Percentiles rank a stretch among this genome's conserved stretches.
Conservation (phyloP, 164 flowering plant species). For the Tetrastigma voinierianum region DNA sequence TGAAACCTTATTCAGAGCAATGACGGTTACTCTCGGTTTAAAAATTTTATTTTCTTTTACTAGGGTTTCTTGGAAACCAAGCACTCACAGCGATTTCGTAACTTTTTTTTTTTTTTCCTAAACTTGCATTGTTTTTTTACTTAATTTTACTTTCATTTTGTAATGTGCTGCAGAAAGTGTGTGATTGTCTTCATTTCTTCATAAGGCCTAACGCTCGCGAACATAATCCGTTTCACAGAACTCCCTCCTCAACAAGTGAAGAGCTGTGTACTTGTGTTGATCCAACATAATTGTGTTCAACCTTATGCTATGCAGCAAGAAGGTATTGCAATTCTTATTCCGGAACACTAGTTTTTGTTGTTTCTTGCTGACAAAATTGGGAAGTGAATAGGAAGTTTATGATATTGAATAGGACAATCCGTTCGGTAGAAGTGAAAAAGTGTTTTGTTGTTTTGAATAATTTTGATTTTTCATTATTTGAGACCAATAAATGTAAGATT, state of each 20-base stretch:
- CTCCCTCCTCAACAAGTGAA: slow-evolving; percentile 44
- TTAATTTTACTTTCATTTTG: background rate
- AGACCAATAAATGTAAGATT: too few relatives aligned
- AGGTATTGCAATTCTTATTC: slow-evolving; percentile 30
- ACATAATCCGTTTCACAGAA: slow-evolving; percentile 42
- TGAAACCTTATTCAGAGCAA: background rate
- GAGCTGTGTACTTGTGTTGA: slow-evolving; percentile 68
- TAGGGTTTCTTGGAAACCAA: too few relatives aligned
- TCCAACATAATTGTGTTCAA: slow-evolving; percentile 95
- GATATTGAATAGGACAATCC: too few relatives aligned
- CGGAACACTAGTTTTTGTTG: background rate
- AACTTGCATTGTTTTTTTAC: too few relatives aligned
- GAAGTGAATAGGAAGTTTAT: too few relatives aligned
- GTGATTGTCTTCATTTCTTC: slow-evolving; percentile 75
- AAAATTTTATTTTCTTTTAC: too few relatives aligned
- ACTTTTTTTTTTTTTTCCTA: too few relatives aligned
- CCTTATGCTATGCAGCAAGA: slow-evolving; percentile 45
- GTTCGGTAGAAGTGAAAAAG: too few relatives aligned
- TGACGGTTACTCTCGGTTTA: too few relatives aligned
- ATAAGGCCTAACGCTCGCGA: slow-evolving; percentile 44
- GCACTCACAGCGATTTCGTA: too few relatives aligned
- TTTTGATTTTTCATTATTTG: too few relatives aligned
- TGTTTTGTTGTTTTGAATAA: too few relatives aligned
- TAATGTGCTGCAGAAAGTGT: slow-evolving; percentile 65
- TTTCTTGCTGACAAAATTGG: background rate